Conservation (phyloP, 1,284 basidiomycete species). For the Ceratobasidium sp. region DNA sequence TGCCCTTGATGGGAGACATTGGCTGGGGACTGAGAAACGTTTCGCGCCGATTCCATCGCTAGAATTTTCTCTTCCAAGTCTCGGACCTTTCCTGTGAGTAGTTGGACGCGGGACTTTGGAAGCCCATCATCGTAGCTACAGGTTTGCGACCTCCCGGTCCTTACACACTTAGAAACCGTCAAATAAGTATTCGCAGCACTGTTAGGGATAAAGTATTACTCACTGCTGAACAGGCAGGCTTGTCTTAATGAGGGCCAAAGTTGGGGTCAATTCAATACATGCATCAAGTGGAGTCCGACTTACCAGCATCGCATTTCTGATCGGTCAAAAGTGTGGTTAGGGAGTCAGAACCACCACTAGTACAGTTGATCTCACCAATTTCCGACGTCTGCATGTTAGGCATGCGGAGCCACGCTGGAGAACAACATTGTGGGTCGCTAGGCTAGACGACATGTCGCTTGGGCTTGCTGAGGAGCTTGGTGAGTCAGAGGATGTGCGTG, state of each 20-base stretch:
- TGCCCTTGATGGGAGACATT: constrained; percentile 8
- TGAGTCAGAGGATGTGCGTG: constrained; percentile 4
- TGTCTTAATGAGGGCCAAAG: constrained; percentile 4
- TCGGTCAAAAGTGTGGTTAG: not conserved
- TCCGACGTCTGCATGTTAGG: constrained; percentile 66
- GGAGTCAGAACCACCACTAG: constrained; percentile 18
- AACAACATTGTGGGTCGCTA: not conserved
- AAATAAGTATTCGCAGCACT: no score
- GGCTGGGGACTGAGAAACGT: constrained; percentile 6
- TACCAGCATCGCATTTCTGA: constrained; percentile 41
- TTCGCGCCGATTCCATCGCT: constrained; percentile 28
- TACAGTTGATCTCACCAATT: constrained; percentile 66
- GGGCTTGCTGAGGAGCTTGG: constrained; percentile 8
- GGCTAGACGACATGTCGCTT: not conserved
- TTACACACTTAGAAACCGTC: constrained; percentile 41
- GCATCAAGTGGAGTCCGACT: not conserved
- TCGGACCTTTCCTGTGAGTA: constrained; percentile 66
- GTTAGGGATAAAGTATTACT: not conserved
- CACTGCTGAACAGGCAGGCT: constrained; percentile 35
- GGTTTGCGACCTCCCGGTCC: constrained; percentile 62
- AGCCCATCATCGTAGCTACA: constrained; percentile 71
- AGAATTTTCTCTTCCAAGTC: constrained; percentile 58
- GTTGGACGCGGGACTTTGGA: constrained; percentile 69
- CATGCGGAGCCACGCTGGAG: constrained; percentile 43
- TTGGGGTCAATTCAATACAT: constrained; percentile 1